Base-by-base conservation (phyloP, 305 asterid genomes). In the Euphrasia arctica region DNA sequence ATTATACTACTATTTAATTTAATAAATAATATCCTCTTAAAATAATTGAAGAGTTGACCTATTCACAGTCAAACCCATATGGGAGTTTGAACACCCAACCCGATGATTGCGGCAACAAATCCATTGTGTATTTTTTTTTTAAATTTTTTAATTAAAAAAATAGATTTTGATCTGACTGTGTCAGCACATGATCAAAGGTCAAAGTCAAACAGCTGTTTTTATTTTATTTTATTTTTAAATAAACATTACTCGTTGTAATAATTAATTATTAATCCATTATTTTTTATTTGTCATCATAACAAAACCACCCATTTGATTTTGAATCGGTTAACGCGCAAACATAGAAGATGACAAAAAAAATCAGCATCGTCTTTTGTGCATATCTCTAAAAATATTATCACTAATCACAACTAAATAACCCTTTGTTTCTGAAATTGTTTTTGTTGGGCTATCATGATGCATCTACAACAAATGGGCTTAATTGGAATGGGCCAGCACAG, bases 101-200 rank as follows among this genome's bases (percentile, higher is more conserved):
- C 95, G 91, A 75, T 79, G 81, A 84, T 82, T 82, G 88, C 92
- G 85, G 86, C 85, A 70, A 75, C 65, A 75, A 72, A 72, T 71
- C 75, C 73, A 64, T 56, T 43, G 62, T 29, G 71, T 49, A 14
- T 36, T 49, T 13, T 4, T 51, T 25, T 29, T 14, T 14, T 4
- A 12, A 15, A 25, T 36, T 57, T 12, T 52, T 54, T 9, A 9
- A 55, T 11, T 5, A 34, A 36, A 13, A 57, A 63, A 22, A 22
- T 8, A 10, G 45, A 57, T 31, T 57, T 57, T 55, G 60, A 27
- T 55, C 64, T 69, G 34, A 72, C 68, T 70, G 76, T 72, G 77
- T 72, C 78, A 72, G 63, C 78, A 72, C 74, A 77, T 72, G 71
- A 65, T 64, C 67, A 18, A 41, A 80, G 76, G 86, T 83, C 85